phyloP scores from a whole-genome alignment of 768 basidiomycete genomes.

The Tephrocybe sp. region DNA sequence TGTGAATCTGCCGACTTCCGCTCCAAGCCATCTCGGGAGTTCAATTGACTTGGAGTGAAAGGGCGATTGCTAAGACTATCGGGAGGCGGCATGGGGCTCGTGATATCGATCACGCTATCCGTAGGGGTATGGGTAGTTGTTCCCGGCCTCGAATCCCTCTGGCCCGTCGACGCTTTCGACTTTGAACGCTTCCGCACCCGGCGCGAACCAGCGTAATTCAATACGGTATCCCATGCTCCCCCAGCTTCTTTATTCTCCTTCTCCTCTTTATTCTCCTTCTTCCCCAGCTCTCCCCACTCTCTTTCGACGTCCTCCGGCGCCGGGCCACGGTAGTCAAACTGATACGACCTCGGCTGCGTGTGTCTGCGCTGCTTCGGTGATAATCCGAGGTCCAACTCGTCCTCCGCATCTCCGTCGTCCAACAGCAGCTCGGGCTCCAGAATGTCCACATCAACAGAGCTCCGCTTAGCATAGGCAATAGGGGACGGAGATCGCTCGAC shows the following conservation, averaged over 20 bases:
- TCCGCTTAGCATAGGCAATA: constrained; percentile 21
- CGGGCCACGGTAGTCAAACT: constrained; percentile 18
- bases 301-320: neutral
- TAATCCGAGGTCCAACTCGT: neutral
- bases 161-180: neutral
- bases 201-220: neutral
- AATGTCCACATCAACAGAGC: constrained; percentile 11
- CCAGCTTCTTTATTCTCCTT: constrained; percentile 6
- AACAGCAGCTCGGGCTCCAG: constrained; percentile 5
- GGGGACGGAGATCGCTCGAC: constrained; percentile 16
- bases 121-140: neutral
- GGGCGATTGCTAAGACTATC: neutral
- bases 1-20: neutral
- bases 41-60: neutral
- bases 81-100: neutral
- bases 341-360: constrained; percentile 22
- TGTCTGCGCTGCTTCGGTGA: constrained; percentile 4
- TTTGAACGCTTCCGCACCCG: constrained; percentile 2
- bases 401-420: neutral
- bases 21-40: neutral
- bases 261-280: neutral
- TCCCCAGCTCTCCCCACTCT: neutral
- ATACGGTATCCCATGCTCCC: constrained; percentile 1
- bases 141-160: neutral
- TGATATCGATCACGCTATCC: constrained; percentile 18